These are phyloP conservation scores for Macadamia tetraphylla DNA, from an alignment of 164 flowering plant genomes.

Conservation along the genomic window DNA sequence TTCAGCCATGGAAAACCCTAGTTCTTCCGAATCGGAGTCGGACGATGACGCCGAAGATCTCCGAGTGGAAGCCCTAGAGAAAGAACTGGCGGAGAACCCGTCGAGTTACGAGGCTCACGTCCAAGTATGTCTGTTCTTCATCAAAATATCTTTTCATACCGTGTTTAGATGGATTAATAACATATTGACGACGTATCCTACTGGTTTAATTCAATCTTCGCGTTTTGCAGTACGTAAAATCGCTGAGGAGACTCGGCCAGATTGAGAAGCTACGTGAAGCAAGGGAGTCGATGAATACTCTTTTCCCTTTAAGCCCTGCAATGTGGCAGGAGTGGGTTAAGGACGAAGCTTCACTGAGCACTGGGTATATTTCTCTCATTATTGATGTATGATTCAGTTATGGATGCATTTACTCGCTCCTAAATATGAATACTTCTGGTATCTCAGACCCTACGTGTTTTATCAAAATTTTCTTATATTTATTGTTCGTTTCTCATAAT, in stretches of 20 bases:
- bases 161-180: neutral
- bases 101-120: constrained; percentile 65
- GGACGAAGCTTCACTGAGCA: constrained; percentile 56
- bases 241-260: constrained; percentile 60
- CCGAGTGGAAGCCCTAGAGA: constrained; percentile 48
- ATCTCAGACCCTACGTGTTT: too few relatives aligned
- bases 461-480: too few relatives aligned
- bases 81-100: constrained; percentile 51
- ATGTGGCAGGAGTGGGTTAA: constrained; percentile 95
- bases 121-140: constrained; percentile 29
- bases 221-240: constrained; percentile 52
- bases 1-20: constrained; percentile 14
- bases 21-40: constrained; percentile 37
- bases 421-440: too few relatives aligned
- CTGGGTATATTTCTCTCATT: constrained; percentile 30
- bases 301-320: constrained; percentile 65
- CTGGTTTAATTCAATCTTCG: neutral
- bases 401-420: too few relatives aligned
- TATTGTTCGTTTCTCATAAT: too few relatives aligned
- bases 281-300: constrained; percentile 68
- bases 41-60: constrained; percentile 39
- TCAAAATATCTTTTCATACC: neutral
- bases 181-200: neutral
- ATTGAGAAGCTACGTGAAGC: constrained; percentile 74
- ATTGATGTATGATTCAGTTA: too few relatives aligned